Percentiles rank a stretch among this genome's conserved stretches.
Evolutionary conservation across 1,139 yeast genomes (phyloP).

Genomic region (Magnusiomyces starmeri): DNA sequence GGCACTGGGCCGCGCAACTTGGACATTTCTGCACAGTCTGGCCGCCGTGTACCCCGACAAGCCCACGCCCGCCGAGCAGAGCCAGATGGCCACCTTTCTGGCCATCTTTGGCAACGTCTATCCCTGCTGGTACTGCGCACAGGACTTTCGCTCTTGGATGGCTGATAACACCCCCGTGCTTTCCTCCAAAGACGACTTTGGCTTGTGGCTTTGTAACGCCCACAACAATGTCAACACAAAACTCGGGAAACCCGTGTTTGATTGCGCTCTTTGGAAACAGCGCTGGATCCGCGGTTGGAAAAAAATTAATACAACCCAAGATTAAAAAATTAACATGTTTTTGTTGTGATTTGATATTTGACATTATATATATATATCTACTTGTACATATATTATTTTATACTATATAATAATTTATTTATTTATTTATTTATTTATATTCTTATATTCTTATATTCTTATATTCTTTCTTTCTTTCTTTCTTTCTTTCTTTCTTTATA

Average conservation of each 20-base stretch:
- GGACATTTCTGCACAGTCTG: constrained; percentile 87
- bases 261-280: constrained; percentile 83
- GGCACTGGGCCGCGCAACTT: constrained; percentile 73
- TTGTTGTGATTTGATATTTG: neutral
- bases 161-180: constrained; percentile 56
- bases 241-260: constrained; percentile 76
- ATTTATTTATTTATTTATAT: neutral
- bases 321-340: neutral
- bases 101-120: constrained; percentile 69
- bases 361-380: neutral
- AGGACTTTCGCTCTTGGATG: constrained; percentile 63
- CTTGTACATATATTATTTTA: constrained; percentile 1
- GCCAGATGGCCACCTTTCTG: constrained; percentile 65
- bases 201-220: constrained; percentile 90
- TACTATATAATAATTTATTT: neutral
- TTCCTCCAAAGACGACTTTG: constrained; percentile 67
- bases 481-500: neutral
- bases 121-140: constrained; percentile 94
- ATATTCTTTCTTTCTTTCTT: neutral
- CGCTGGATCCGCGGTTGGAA: constrained; percentile 63
- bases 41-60: constrained; percentile 82
- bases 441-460: neutral
- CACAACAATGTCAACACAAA: constrained; percentile 85
- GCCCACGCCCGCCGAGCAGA: constrained; percentile 56
- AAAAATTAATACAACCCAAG: no score